Conservation (phyloP, 495 filamentous ascomycete genomes). For the Saxophila tyrrhenica region DNA sequence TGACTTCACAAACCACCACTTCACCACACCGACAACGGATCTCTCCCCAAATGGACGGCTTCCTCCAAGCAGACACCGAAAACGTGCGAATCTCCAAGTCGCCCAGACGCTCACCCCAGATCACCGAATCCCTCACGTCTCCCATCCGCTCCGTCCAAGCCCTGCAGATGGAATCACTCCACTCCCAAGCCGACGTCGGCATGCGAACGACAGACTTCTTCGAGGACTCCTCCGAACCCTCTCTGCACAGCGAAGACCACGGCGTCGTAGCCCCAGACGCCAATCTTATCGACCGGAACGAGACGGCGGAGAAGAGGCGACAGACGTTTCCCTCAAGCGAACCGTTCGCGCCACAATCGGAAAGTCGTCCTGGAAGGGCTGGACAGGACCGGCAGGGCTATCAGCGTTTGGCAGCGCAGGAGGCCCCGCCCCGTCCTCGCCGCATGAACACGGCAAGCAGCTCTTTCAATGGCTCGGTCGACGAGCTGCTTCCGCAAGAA, state of each 20-base stretch:
- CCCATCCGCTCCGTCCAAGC: slow-evolving; percentile 10
- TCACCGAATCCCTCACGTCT: slow-evolving; percentile 3
- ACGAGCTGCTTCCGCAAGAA: slow-evolving; percentile 12
- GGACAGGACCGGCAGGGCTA: slow-evolving; percentile 8
- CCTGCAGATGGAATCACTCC: slow-evolving; percentile 14
- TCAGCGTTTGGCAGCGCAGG: slow-evolving; percentile 4
- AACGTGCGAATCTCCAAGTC: slow-evolving; percentile 4
- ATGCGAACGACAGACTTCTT: slow-evolving; percentile 18
- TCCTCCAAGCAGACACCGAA: slow-evolving; percentile 3
- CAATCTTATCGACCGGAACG: background rate
- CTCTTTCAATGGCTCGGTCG: slow-evolving; percentile 15
- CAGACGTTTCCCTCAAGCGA: background rate
- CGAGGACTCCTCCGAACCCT: slow-evolving; percentile 19
- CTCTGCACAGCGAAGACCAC: background rate
- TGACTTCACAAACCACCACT: too few relatives aligned
- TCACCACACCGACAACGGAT: too few relatives aligned
- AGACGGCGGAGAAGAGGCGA: slow-evolving; percentile 4
- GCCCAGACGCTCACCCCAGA: slow-evolving; percentile 11
- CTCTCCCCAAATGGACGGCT: slow-evolving; percentile 6
- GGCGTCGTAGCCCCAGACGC: background rate
- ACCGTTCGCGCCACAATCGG: background rate
- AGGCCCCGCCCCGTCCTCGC: background rate
- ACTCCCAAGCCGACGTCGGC: slow-evolving; percentile 13
- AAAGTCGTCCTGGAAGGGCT: background rate
- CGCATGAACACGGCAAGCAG: slow-evolving; percentile 4